These are phyloP conservation scores for Claviceps cyperi DNA, from an alignment of 2,329 filamentous ascomycete genomes.

Conservation along the genomic window DNA sequence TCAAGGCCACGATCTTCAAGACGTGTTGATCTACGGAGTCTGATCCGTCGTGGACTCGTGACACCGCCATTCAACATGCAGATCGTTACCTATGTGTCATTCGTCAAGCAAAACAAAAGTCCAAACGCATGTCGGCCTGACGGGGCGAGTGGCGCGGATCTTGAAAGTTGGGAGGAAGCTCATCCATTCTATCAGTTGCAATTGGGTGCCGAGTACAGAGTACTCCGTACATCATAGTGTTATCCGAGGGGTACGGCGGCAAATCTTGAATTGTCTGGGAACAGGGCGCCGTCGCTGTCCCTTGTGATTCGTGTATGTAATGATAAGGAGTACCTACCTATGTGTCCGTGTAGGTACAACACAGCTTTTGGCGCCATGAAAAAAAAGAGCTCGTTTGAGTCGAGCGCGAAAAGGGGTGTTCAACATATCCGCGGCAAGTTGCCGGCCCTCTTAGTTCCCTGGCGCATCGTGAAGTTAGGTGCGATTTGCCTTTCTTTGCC, in stretches of 20 bases:
- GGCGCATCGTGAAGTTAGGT: too few relatives aligned
- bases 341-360: too few relatives aligned
- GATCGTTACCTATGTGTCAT: neutral
- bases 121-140: neutral
- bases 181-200: neutral
- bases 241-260: too few relatives aligned
- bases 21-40: too few relatives aligned
- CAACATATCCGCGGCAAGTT: too few relatives aligned
- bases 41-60: too few relatives aligned
- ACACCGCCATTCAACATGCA: too few relatives aligned
- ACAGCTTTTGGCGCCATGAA: neutral
- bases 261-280: neutral
- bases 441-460: too few relatives aligned
- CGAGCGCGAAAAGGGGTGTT: neutral
- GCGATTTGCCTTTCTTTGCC: neutral
- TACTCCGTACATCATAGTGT: too few relatives aligned
- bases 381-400: neutral
- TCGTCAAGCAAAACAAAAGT: neutral
- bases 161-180: neutral
- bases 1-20: too few relatives aligned
- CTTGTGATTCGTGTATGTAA: neutral
- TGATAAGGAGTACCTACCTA: too few relatives aligned
- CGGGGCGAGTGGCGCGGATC: neutral
- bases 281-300: neutral
- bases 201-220: too few relatives aligned